Base-by-base conservation (phyloP, 306 rosid species). In the Senna tora region DNA sequence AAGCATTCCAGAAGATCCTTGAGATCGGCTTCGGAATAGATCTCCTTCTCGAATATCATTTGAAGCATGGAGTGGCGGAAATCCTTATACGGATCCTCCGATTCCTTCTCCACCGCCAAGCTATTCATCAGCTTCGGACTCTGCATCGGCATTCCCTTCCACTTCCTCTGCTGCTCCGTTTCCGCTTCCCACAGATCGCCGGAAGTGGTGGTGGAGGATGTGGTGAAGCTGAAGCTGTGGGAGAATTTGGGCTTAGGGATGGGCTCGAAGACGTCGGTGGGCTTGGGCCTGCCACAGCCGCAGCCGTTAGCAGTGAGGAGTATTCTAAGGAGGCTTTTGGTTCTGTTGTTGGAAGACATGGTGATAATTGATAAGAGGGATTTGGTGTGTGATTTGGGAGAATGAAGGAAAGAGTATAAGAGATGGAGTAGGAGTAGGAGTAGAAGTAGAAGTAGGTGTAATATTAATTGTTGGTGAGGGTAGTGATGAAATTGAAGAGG, bases 1-100 rank as follows among this genome's bases (percentile, higher is more conserved):
- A 88, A 86, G 53, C 86, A 82, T 15, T 60, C 64, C 0, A 88
- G 81, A 72, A 88, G 90, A 63, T 84, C 89, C 32, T 80, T 78
- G 30, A 86, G 88, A 43, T 84, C 90, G 0, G 66, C 71, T 28
- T 80, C 82, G 0, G 89, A 69, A 6, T 77, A 81, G 1, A 88
- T 86, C 81, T 84, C 83, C 30, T 86, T 86, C 87, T 88, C 86
- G 0, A 86, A 77, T 5, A 88, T 88, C 93, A 88, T 88, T 65
- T 88, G 93, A 4, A 85, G 80, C 90, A 88, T 88, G 0, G 93
- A 88, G 3, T 77, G 83, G 36, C 84, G 19, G 74, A 88, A 88
- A 71, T 88, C 93, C 32, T 73, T 62, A 30, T 86, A 84, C 0
- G 93, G 93, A 17, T 88, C 79, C 8, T 76, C 55, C 1, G 93